Evolutionary conservation across 2,329 filamentous ascomycete genomes (phyloP), one percentile per base, ranked within the genome.

Genomic region (Scedosporium apiospermum): DNA sequence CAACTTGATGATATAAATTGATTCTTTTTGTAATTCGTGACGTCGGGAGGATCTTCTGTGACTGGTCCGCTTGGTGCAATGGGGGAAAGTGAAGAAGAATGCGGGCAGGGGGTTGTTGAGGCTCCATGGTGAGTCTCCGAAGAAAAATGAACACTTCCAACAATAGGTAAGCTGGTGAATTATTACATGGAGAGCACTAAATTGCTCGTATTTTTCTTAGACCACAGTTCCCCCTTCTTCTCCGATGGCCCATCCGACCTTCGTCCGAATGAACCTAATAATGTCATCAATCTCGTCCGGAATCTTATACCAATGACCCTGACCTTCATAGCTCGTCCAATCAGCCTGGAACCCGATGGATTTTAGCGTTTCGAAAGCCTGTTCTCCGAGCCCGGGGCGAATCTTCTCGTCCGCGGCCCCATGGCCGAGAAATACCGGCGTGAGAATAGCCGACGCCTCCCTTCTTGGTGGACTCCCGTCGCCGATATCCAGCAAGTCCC

Each of bases 371-470:
- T 27, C 4, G 18, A 27, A 27, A 7, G 53, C 30, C 53, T 57
- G 16, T 6, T 57, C 18, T 27, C 53, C 53, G 3, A 57, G 53
- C 9, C 6, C 5, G 76, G 82, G 62, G 74, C 76, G 16, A 80
- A 81, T 23, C 78, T 88, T 65, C 90, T 90, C 41, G 86, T 98
- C 68, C 95, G 99, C 71, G 82, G 99, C 14, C 87, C 90, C 41
- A 93, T 96, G 27, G 93, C 90, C 78, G 97, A 96, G 79, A 93
- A 93, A 66, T 18, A 57, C 53, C n/a, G 53, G 53, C 14, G 53
- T 57, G 18, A 16, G 21, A 23, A 57, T 26, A 26, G 53, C 14
- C 4, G 21, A 21, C 2, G 21, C 14, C 10, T 57, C 53, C 23
- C 53, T 57, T 3, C n/a, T 57, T 1, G 44, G 44, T 21, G 44